These are phyloP conservation scores for Starmerella tilneyi DNA, from an alignment of 805 yeast genomes.

Conservation along the genomic window DNA sequence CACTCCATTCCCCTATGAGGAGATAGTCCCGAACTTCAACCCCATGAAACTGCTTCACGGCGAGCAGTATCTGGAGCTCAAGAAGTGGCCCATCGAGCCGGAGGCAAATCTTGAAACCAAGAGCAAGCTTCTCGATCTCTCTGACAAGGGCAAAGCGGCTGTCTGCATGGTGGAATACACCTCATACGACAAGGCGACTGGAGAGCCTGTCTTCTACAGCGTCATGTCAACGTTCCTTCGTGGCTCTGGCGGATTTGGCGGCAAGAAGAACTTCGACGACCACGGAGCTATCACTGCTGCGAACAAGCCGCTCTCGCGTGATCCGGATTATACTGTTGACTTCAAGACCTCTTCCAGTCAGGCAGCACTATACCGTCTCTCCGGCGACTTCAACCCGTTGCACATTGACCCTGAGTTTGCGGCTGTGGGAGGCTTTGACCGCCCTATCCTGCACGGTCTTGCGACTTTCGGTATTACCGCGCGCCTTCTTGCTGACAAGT, in stretches of 20 bases:
- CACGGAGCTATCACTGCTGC: slow-evolving; percentile 52
- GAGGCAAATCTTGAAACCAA: slow-evolving; percentile 53
- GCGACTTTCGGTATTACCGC: slow-evolving; percentile 76
- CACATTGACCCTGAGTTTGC: slow-evolving; percentile 92
- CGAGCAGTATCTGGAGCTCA: slow-evolving; percentile 77
- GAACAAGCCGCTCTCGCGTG: slow-evolving; percentile 51
- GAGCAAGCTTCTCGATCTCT: slow-evolving; percentile 57
- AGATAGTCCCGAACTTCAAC: slow-evolving; percentile 67
- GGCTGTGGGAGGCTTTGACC: slow-evolving; percentile 68
- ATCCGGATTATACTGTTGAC: slow-evolving; percentile 57
- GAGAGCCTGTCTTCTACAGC: slow-evolving; percentile 64
- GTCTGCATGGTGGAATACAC: slow-evolving; percentile 62
- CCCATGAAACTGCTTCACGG: slow-evolving; percentile 88
- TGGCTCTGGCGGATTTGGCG: slow-evolving; percentile 48
- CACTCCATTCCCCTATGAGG: slow-evolving; percentile 47
- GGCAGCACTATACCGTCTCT: slow-evolving; percentile 81
- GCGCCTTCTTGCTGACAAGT: slow-evolving; percentile 65
- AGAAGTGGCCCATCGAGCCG: slow-evolving; percentile 68
- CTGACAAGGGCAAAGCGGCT: slow-evolving; percentile 81
- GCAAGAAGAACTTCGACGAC: slow-evolving; percentile 43
- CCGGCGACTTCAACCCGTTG: slow-evolving; percentile 91
- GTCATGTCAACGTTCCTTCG: slow-evolving; percentile 79
- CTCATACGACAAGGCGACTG: slow-evolving; percentile 58
- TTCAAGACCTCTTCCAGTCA: slow-evolving; percentile 56
- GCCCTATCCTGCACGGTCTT: slow-evolving; percentile 88